These are phyloP conservation scores for Mytilinidion resinicola DNA, from an alignment of 495 filamentous ascomycete species.

Conservation along the genomic window DNA sequence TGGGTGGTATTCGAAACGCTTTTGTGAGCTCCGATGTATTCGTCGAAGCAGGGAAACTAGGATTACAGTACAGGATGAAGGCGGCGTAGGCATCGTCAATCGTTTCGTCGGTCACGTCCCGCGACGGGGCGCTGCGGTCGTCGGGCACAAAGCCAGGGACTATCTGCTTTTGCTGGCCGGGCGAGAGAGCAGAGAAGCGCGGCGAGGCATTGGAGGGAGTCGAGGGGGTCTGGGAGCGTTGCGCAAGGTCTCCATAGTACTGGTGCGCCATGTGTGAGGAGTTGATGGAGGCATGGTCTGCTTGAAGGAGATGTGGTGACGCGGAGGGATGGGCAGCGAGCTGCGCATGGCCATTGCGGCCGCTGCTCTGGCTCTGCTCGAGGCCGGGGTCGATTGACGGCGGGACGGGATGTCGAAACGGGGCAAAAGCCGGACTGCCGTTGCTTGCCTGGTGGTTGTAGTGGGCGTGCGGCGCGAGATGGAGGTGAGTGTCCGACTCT, in stretches of 20 bases:
- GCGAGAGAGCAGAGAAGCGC: conserved; percentile 25
- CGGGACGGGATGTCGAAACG: conserved; percentile 25
- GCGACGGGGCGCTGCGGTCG: conserved; percentile 56
- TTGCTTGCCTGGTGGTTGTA: conserved; percentile 18
- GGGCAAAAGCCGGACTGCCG: conserved; percentile 22
- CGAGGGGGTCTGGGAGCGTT: conserved; percentile 22
- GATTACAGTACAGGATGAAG: conserved; percentile 82
- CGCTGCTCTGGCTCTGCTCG: conserved; percentile 16
- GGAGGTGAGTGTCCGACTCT: conserved; percentile 26
- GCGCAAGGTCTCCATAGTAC: conserved; percentile 29
- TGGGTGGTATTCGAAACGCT: conserved; percentile 76
- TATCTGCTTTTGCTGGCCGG: conserved; percentile 23
- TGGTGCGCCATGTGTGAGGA: conserved; percentile 17
- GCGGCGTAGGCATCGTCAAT: conserved; percentile 82
- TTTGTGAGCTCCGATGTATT: conserved; percentile 60
- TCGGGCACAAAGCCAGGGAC: conserved; percentile 18
- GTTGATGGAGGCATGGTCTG: conserved; percentile 23
- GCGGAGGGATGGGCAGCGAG: conserved; percentile 17
- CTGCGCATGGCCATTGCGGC: conserved; percentile 26
- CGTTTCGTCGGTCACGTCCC: conserved; percentile 61
- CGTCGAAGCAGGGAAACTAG: conserved; percentile 31
- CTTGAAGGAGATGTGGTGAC: conserved; percentile 18
- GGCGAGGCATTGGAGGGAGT: conserved; percentile 30
- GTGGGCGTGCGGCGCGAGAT: conserved; percentile 24
- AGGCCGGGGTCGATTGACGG: conserved; percentile 28